These are phyloP conservation scores for Phytophthora colocasiae DNA, from an alignment of 352 stramenopile genomes.

Conservation along the genomic window DNA sequence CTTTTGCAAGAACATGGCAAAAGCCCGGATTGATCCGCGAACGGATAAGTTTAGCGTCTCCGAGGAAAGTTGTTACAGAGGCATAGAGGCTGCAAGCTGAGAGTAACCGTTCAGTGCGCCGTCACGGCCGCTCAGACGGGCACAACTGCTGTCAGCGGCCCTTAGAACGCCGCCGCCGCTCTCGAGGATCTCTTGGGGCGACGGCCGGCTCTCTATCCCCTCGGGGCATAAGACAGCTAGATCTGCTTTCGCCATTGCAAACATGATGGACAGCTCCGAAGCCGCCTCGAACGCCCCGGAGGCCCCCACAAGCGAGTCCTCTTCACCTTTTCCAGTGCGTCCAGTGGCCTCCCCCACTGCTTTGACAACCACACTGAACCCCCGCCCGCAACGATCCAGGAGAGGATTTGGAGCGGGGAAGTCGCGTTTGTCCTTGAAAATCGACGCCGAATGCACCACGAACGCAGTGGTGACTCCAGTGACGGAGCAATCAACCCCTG, in stretches of 20 bases:
- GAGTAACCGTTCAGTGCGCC: conserved; percentile 25
- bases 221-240: conserved; percentile 17
- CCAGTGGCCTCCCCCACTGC: conserved; percentile 15
- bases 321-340: conserved; percentile 16
- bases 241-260: conserved; percentile 16
- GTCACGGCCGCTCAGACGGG: conserved; percentile 25
- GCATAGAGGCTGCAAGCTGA: conserved; percentile 7
- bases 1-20: conserved; percentile 54
- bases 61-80: conserved; percentile 23
- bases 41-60: conserved; percentile 42
- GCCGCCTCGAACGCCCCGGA: conserved; percentile 5
- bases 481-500: conserved; percentile 33
- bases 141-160: conserved; percentile 36
- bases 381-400: conserved; percentile 28
- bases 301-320: background rate
- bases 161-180: conserved; percentile 20
- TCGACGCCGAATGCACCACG: conserved; percentile 36
- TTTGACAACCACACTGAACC: conserved; percentile 17
- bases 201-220: conserved; percentile 16
- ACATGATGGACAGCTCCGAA: conserved; percentile 32
- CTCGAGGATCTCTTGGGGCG: conserved; percentile 36
- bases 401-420: conserved; percentile 31
- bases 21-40: conserved; percentile 12
- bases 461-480: conserved; percentile 6
- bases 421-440: conserved; percentile 36